A percentile compares a stretch with the other conserved stretches of the same genome.
These are phyloP conservation scores for Talaromyces albobiverticillius DNA, from an alignment of 2,329 filamentous ascomycete genomes.

Conservation along the genomic window DNA sequence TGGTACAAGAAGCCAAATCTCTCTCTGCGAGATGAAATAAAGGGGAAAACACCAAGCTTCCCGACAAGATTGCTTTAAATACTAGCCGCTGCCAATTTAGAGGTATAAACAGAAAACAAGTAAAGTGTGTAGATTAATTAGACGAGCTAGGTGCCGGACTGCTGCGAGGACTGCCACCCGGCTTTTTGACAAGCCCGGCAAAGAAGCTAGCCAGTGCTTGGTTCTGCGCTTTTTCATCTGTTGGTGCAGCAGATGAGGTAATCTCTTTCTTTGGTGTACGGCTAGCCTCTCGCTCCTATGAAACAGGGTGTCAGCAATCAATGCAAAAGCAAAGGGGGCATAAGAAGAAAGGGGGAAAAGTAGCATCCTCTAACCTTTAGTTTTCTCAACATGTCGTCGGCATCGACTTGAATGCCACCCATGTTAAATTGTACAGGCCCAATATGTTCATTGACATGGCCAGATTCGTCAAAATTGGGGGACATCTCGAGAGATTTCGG, in stretches of 20 bases:
- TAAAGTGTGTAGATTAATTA: neutral
- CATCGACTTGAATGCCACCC: slow-evolving; percentile 93
- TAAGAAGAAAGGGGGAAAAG: neutral
- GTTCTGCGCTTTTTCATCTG: slow-evolving; percentile 54
- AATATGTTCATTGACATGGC: slow-evolving; percentile 70
- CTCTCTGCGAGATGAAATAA: neutral
- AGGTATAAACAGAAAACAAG: slow-evolving; percentile 1
- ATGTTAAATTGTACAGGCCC: slow-evolving; percentile 97
- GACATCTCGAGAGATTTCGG: slow-evolving; percentile 35
- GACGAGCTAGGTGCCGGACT: slow-evolving; percentile 27
- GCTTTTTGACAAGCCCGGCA: slow-evolving; percentile 56
- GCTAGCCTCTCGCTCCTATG: slow-evolving; percentile 44
- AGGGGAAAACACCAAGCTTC: neutral
- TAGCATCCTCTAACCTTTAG: slow-evolving; percentile 63
- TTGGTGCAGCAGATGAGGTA: slow-evolving; percentile 25
- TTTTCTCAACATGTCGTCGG: slow-evolving; percentile 85
- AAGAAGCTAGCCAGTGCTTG: slow-evolving; percentile 62
- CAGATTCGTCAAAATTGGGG: slow-evolving; percentile 34
- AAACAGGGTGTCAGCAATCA: neutral
- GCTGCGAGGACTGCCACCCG: slow-evolving; percentile 35
- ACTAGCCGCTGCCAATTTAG: neutral
- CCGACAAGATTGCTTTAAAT: neutral
- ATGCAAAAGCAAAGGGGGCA: neutral
- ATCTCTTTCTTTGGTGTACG: slow-evolving; percentile 36
- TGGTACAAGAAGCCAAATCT: neutral